Conservation (phyloP, 176 grass and related monocot species). For the Eremochloa ophiuroides region DNA sequence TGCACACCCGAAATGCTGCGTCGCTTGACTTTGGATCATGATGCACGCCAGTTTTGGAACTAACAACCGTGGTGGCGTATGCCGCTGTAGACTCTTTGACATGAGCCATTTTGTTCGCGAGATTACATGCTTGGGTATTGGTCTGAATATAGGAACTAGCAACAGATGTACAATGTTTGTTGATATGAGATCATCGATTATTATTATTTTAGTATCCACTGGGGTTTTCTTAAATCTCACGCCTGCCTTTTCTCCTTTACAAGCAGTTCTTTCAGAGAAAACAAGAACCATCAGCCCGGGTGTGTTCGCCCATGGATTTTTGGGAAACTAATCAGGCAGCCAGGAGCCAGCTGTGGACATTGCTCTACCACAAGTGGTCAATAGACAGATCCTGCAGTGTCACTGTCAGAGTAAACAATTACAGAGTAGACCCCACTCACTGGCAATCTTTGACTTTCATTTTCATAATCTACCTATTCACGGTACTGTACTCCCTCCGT, state of each 20-base stretch:
- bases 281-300: background rate
- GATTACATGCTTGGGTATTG: background rate
- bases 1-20: background rate
- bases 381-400: background rate
- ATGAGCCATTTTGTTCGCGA: background rate
- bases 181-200: background rate
- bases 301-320: background rate
- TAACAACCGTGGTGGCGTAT: background rate
- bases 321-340: background rate
- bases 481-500: too few relatives aligned
- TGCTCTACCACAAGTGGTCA: background rate
- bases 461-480: background rate
- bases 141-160: background rate
- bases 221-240: background rate
- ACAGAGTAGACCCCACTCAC: background rate
- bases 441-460: background rate
- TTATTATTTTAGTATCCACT: background rate
- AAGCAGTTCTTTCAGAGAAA: background rate
- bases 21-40: background rate
- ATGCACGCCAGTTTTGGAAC: conserved; percentile 17
- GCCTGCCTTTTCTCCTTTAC: background rate
- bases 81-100: background rate
- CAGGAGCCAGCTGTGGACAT: background rate
- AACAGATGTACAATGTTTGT: background rate
- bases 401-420: background rate